Evolutionary conservation across 202 grass and related monocot species (phyloP), one percentile per base, ranked within the genome.

Genomic region (Brachypodium distachyon): DNA sequence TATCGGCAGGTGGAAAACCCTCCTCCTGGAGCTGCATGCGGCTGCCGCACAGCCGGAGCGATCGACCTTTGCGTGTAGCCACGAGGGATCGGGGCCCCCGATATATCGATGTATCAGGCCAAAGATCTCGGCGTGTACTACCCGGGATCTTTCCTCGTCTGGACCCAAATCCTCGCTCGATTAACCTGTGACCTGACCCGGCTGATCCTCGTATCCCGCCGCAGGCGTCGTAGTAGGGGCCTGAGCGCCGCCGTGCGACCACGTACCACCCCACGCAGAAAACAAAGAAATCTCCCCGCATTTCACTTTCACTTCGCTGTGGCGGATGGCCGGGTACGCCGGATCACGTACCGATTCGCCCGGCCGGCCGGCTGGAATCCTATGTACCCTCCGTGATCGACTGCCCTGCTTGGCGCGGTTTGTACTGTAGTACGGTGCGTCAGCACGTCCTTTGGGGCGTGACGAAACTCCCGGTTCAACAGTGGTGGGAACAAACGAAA

Each of bases 281-380:
- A n/a, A n/a, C n/a, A n/a, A n/a, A n/a, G 17, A 6, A 4, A 63
- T 7, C 19, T 23, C 6, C 61, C 39, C 1, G 22, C 36, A n/a
- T n/a, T n/a, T n/a, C n/a, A n/a, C n/a, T n/a, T 26, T 43, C 9
- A 17, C 10, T 2, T 46, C 61, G 9, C 63, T 44, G 64, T 29
- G 26, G 3, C 26, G 66, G 66, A 32, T 69, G 19, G n/a, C n/a
- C n/a, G n/a, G n/a, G n/a, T n/a, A n/a, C n/a, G 25, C 7, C 16
- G 36, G 25, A 32, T 67, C 47, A 31, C 23, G 60, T 44, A 36
- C 11, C 17, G 74, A 87, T 83, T 61, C 54, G 84, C 54, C 61
- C 63, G 32, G 63, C 16, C n/a, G n/a, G n/a, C n/a, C n/a, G n/a
- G n/a, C n/a, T n/a, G n/a, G n/a, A n/a, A n/a, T n/a, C n/a, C n/a